These are phyloP conservation scores for Vigna trinervia DNA, from an alignment of 306 rosid genomes.

Conservation along the genomic window DNA sequence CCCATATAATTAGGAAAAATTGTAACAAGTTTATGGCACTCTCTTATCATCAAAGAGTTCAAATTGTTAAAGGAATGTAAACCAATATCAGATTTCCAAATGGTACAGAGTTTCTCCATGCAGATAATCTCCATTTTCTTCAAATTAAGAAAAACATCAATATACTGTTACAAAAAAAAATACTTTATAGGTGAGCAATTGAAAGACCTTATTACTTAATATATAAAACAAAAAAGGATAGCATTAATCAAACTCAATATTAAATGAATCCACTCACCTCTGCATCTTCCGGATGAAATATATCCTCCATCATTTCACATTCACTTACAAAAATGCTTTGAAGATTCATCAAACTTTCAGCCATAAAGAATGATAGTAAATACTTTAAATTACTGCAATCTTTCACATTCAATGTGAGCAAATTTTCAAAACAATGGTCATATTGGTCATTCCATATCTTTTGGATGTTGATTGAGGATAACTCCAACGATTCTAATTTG, in stretches of 20 bases:
- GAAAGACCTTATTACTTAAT: neutral
- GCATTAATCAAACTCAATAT: neutral
- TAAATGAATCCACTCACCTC: neutral
- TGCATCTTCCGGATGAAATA: constrained; percentile 5
- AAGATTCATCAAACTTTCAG: constrained; percentile 26
- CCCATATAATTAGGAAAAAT: constrained; percentile 20
- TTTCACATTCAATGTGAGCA: too few species aligned
- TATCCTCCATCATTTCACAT: constrained; percentile 31
- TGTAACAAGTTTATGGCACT: constrained; percentile 7
- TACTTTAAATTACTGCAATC: neutral
- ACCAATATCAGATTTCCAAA: constrained; percentile 19
- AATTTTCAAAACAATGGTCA: neutral
- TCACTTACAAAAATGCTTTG: constrained; percentile 14
- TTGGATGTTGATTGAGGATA: constrained; percentile 17
- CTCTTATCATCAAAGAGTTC: neutral
- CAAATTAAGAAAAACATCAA: constrained; percentile 31
- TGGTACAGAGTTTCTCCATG: neutral
- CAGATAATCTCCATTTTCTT: constrained; percentile 1
- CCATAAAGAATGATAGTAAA: constrained; percentile 32
- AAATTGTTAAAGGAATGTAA: constrained; percentile 25
- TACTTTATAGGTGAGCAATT: neutral
- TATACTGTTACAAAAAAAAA: neutral
- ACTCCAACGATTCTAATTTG: constrained; percentile 40
- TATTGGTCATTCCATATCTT: constrained; percentile 36
- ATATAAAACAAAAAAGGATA: neutral